phyloP scores from a whole-genome alignment of 164 flowering plant genomes.

The Paratinospora sagittata region DNA sequence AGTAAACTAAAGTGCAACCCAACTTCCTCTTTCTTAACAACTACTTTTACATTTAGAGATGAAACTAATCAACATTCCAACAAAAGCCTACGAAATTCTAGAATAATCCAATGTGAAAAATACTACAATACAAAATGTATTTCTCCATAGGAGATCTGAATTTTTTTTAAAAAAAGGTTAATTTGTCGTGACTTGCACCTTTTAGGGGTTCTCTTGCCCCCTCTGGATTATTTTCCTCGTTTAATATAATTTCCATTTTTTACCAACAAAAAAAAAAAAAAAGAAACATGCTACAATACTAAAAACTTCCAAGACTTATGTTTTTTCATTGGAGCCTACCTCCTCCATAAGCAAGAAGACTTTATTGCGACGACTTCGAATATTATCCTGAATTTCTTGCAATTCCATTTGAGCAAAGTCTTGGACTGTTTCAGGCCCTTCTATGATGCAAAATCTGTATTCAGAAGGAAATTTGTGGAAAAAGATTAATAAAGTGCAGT shows the following conservation, averaged over 20 bases:
- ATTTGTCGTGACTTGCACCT: too few relatives aligned
- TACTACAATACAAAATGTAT: too few relatives aligned
- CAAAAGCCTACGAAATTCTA: neutral
- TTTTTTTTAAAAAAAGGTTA: too few relatives aligned
- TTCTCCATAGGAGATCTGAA: too few relatives aligned
- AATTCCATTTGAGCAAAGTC: slow-evolving; percentile 81
- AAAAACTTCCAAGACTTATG: neutral
- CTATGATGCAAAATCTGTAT: slow-evolving; percentile 89
- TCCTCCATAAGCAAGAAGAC: slow-evolving; percentile 93
- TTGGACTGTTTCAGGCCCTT: slow-evolving; percentile 93
- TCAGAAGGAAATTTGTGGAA: slow-evolving; percentile 6
- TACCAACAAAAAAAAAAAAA: too few relatives aligned
- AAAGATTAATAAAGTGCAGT: neutral
- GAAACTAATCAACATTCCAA: slow-evolving; percentile 1
- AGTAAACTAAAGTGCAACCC: neutral
- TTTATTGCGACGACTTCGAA: slow-evolving; percentile 83
- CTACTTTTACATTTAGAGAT: neutral
- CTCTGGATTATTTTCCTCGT: too few relatives aligned
- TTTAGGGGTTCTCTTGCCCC: too few relatives aligned
- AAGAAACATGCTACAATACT: too few relatives aligned
- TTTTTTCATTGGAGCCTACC: slow-evolving; percentile 30
- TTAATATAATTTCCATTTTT: too few relatives aligned
- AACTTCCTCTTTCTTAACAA: neutral
- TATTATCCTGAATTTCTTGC: slow-evolving; percentile 83
- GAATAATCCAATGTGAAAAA: neutral